Base-by-base conservation (phyloP, 352 stramenopile genomes). In the Paralagenidium karlingii region DNA sequence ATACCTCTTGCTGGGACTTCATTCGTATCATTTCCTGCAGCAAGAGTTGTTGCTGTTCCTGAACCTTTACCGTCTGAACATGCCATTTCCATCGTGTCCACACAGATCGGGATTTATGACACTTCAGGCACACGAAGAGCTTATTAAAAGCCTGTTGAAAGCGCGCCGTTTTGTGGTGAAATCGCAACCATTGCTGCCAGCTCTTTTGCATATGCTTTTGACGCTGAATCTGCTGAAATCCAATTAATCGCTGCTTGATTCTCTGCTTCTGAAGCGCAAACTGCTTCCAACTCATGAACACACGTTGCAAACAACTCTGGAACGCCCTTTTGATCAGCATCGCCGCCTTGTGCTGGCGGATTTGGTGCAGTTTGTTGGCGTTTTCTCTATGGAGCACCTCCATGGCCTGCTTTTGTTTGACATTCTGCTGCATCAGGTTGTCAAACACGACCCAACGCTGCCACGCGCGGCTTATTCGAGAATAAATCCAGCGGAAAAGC, bases 141-240 rank as follows among this genome's bases (percentile, higher is more conserved):
- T n/a, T n/a, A n/a, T n/a, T n/a, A n/a, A 44, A 98, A 98, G 55
- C 98, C 94, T 15, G 82, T 96, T 25, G 94, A 92, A 57, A 98
- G 98, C 15, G 81, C 89, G 15, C 90, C 97, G 13, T 98, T 92
- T 53, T 91, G 82, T 10, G 89, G 75, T 30, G 86, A 96, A 11
- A 78, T 95, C 27, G 92, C 94, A 13, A 98, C 63, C 51, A 98
- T 97, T 22, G 88, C 83, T 2, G 85, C 83, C 15, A 98, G 62
- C 47, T 97, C 97, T 55, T 97, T 83, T 30, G 86, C 79, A 40
- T 98, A 96, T 56, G 98, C 92, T 26, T 71, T 75, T 11, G 81
- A 68, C 47, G 97, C 89, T 45, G 95, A 84, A n/a, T 98, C 63
- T 20, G 90, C 96, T 55, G 94, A 94, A 51, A 87, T 97, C 49